Evolutionary conservation across 2,329 filamentous ascomycete species (phyloP).

Genomic region (Alternaria viburni): DNA sequence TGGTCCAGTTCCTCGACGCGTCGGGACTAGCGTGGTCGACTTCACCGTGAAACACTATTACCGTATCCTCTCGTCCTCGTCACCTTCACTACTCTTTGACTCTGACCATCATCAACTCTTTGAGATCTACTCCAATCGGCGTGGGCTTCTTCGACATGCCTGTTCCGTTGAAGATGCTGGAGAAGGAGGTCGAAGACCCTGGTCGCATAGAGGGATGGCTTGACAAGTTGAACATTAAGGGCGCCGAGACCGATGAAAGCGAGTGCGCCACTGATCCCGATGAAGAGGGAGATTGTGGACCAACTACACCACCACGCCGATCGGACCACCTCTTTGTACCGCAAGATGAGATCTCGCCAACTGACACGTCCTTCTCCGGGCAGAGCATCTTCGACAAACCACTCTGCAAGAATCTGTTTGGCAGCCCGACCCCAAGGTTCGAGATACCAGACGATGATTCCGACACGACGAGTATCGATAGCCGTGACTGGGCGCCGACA

Average conservation of each 20-base stretch:
- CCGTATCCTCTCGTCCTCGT: neutral
- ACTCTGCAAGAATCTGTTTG: neutral
- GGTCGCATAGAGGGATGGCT: conserved; percentile 9
- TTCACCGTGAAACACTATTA: conserved; percentile 8
- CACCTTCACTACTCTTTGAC: neutral
- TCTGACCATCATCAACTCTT: neutral
- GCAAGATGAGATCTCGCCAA: conserved; percentile 27
- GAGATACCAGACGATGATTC: conserved; percentile 8
- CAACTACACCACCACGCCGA: neutral
- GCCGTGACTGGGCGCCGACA: neutral
- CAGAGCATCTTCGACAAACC: conserved; percentile 30
- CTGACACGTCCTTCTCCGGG: conserved; percentile 30
- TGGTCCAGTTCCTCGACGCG: neutral
- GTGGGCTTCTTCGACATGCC: neutral
- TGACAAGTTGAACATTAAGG: neutral
- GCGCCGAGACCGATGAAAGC: neutral
- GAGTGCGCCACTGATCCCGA: neutral
- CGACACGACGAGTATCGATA: conserved; percentile 10
- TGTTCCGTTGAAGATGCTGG: neutral
- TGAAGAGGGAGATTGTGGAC: neutral
- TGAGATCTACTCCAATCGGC: neutral
- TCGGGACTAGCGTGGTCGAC: conserved; percentile 4
- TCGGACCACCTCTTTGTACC: too few relatives aligned
- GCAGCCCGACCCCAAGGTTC: neutral
- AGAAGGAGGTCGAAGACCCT: neutral